phyloP scores from a whole-genome alignment of 805 yeast genomes.

The Zygoascus ofunaensis region DNA sequence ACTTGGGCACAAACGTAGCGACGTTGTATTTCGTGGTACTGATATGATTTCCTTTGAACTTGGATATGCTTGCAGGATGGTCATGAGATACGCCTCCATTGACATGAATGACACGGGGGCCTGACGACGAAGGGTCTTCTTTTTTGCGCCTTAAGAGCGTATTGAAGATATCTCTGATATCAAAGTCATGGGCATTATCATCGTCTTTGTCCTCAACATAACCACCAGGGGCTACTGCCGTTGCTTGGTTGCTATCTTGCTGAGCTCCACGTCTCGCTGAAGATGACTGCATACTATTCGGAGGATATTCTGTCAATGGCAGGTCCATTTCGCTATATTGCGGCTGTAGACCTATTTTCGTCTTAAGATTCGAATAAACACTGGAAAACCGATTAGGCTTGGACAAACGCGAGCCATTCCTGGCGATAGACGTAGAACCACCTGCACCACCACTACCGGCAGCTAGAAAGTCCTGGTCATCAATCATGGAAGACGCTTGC shows the following conservation, averaged over 20 bases:
- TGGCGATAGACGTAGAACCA: too few relatives aligned
- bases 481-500: constrained; percentile 3
- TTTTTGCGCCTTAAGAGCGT: constrained; percentile 22
- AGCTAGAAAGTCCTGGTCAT: constrained; percentile 6
- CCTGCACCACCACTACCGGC: background rate
- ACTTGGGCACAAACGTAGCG: constrained; percentile 91
- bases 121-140: constrained; percentile 27
- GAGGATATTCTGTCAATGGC: constrained; percentile 21
- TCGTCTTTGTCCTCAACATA: constrained; percentile 9
- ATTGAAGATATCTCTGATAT: constrained; percentile 27
- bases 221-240: constrained; percentile 9
- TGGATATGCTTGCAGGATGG: constrained; percentile 33
- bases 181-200: constrained; percentile 23
- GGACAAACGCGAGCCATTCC: background rate
- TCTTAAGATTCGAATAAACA: constrained; percentile 18
- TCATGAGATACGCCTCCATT: constrained; percentile 53
- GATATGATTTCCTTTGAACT: constrained; percentile 76
- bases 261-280: background rate
- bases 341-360: constrained; percentile 21
- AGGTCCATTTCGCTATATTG: constrained; percentile 25
- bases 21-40: constrained; percentile 92
- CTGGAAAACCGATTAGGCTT: constrained; percentile 11
- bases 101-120: constrained; percentile 58
- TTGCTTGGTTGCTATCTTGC: background rate
- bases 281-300: constrained; percentile 4